A percentile compares a stretch with the other conserved stretches of the same genome.
Conservation (phyloP, 768 basidiomycete species). For the Amyloporia xantha region DNA sequence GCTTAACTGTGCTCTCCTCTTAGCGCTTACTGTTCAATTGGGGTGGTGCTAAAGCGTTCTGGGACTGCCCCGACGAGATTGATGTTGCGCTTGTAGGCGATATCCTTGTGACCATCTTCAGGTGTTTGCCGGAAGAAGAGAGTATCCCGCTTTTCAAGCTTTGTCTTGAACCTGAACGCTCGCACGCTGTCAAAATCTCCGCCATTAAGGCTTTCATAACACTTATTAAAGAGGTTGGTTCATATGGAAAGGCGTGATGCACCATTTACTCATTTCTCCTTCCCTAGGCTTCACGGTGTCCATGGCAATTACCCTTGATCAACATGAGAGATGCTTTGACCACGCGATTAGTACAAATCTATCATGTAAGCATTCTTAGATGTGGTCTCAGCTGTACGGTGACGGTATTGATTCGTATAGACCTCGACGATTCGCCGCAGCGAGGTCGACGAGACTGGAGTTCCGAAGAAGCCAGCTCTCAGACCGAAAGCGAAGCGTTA, state of each 20-base stretch:
- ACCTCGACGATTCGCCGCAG: constrained; percentile 39
- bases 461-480: constrained; percentile 41
- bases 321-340: constrained; percentile 40
- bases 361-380: constrained; percentile 37
- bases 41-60: constrained; percentile 45
- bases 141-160: constrained; percentile 50
- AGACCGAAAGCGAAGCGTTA: constrained; percentile 59
- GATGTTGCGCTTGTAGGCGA: constrained; percentile 76
- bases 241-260: neutral
- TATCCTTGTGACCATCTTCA: constrained; percentile 64
- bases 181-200: constrained; percentile 74
- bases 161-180: constrained; percentile 70
- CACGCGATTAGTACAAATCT: constrained; percentile 46
- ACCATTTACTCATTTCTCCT: neutral
- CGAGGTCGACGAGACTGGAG: constrained; percentile 56
- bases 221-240: constrained; percentile 55
- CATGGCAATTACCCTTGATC: constrained; percentile 51
- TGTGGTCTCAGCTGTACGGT: neutral
- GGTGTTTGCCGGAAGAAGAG: constrained; percentile 61
- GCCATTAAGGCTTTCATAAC: constrained; percentile 70
- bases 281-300: constrained; percentile 47
- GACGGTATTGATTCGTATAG: constrained; percentile 5
- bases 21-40: constrained; percentile 27
- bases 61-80: constrained; percentile 61
- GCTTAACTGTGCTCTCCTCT: neutral